A percentile compares a stretch with the other conserved stretches of the same genome.
Evolutionary conservation across 2,329 filamentous ascomycete species (phyloP).

Genomic region (Dactylellina cionopaga): DNA sequence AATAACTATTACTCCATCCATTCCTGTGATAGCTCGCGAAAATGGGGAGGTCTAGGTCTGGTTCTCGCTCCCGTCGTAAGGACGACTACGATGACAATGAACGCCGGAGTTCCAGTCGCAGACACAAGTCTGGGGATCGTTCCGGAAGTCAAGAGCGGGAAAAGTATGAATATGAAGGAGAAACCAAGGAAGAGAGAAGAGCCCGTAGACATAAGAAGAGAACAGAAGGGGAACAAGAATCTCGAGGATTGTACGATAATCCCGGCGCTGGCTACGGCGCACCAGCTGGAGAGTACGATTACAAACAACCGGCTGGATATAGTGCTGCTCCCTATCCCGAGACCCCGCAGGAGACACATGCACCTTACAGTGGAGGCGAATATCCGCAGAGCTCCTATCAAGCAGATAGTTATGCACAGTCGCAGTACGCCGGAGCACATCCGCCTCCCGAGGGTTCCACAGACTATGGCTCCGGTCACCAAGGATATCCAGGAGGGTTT

Average conservation of each 20-base stretch:
- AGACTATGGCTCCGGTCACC: conserved; percentile 15
- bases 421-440: conserved; percentile 30
- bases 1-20: conserved; percentile 5
- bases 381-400: conserved; percentile 35
- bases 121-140: conserved; percentile 37
- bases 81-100: conserved; percentile 10
- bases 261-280: conserved; percentile 17
- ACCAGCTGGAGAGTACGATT: conserved; percentile 32
- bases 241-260: conserved; percentile 20
- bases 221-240: conserved; percentile 14
- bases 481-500: conserved; percentile 35
- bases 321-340: conserved; percentile 41
- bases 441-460: neutral
- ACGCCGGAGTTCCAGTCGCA: neutral
- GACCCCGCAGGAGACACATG: conserved; percentile 28
- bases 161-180: conserved; percentile 17
- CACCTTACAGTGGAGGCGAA: conserved; percentile 29
- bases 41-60: conserved; percentile 47
- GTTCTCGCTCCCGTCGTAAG: conserved; percentile 32
- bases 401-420: conserved; percentile 39
- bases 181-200: conserved; percentile 44
- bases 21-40: conserved; percentile 30
- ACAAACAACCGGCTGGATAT: conserved; percentile 14
- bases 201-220: conserved; percentile 37
- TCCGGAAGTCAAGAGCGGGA: conserved; percentile 23